Evolutionary conservation across 73 alveolate species (phyloP), one percentile per base, ranked within the genome.

Genomic region (Paramecium sexaurelia): DNA sequence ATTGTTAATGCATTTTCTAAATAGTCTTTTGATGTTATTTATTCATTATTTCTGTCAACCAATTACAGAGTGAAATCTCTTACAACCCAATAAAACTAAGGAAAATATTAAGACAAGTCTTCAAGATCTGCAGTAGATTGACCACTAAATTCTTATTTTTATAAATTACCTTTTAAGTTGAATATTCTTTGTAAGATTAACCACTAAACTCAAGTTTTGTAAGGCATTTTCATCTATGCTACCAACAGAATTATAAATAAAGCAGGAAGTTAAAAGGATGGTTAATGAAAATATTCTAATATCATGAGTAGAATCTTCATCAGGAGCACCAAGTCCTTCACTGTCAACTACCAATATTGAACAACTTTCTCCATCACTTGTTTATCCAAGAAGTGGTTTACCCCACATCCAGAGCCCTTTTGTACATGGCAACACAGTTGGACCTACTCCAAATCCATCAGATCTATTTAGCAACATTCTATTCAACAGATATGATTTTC

Each of bases 401-500:
- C 98, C 96, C 99, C 99, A 97, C 86, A 97, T 94, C 98, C 99
- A 96, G 45, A 97, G 94, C 1, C 99, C 99, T 87, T 95, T 97
- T 27, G 99, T 97, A 92, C 99, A 97, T 41, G 99, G 98, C 51
- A 95, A 95, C 20, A 97, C 94, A 6, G 99, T 94, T 36, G 99
- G 99, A 8, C 99, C 99, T 2, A 98, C 99, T 75, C 98, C 99
- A 93, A 98, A 98, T 6, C 99, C 99, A 41, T 82, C 92, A 20
- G 91, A 57, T 88, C 99, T 61, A 95, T 97, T 96, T 51, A 97
- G 95, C 17, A 98, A 93, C 97, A 98, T 95, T 87, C 98, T 91
- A 94, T 98, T 98, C 94, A 98, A 97, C 91, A 98, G 95, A 93
- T 98, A 98, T 13, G 98, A 92, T 93, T 98, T 98, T 7, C 99